A percentile compares a stretch with the other conserved stretches of the same genome.
phyloP scores from a whole-genome alignment of 139 green algal species.

The Chlorella vulgaris region DNA sequence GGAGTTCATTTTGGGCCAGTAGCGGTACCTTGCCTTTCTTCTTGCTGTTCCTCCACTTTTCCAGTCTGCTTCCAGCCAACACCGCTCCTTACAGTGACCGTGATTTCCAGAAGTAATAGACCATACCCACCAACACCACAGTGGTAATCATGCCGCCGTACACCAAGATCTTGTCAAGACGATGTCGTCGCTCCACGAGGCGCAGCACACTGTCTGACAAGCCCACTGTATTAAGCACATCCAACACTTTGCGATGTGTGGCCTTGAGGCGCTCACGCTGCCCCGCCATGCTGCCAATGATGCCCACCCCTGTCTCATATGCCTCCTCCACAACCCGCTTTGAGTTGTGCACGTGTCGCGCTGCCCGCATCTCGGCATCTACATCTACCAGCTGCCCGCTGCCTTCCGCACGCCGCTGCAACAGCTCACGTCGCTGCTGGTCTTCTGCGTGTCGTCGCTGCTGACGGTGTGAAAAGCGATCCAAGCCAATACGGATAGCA shows the following conservation, averaged over 20 bases:
- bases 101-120: slow-evolving; percentile 42
- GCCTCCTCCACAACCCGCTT: slow-evolving; percentile 80
- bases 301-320: slow-evolving; percentile 71
- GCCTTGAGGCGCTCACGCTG: slow-evolving; percentile 84
- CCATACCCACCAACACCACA: slow-evolving; percentile 9
- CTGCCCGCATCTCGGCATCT: slow-evolving; percentile 60
- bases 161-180: slow-evolving; percentile 75
- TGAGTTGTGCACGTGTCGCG: slow-evolving; percentile 57
- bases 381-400: slow-evolving; percentile 44
- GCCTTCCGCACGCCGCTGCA: slow-evolving; percentile 49
- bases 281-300: slow-evolving; percentile 76
- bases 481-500: slow-evolving; percentile 50
- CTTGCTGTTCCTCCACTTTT: not conserved
- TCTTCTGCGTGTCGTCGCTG: slow-evolving; percentile 51
- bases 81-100: too few relatives aligned
- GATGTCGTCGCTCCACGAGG: slow-evolving; percentile 80
- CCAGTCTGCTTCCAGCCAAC: not conserved
- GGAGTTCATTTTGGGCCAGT: slow-evolving; percentile 54
- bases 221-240: slow-evolving; percentile 87
- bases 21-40: too few relatives aligned
- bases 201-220: slow-evolving; percentile 83
- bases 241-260: slow-evolving; percentile 82
- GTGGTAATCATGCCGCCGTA: slow-evolving; percentile 86
- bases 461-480: slow-evolving; percentile 43
- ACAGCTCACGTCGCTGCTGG: slow-evolving; percentile 74